phyloP scores from a whole-genome alignment of 768 basidiomycete species.

The Mycena pura region DNA sequence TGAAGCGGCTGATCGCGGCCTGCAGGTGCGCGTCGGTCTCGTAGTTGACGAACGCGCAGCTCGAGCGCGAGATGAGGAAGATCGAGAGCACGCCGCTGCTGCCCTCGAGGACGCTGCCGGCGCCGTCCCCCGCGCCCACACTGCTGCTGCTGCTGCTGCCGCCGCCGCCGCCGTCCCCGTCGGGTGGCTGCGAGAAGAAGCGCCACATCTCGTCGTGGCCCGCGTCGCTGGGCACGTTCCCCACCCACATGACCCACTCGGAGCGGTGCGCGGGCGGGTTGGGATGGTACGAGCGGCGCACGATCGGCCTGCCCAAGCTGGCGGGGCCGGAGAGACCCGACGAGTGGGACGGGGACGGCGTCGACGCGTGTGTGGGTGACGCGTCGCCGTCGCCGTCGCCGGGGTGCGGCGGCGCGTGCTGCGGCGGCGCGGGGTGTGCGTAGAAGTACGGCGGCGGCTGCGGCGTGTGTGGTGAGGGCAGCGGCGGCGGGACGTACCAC shows the following conservation, averaged over 20 bases:
- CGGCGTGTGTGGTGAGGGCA: not conserved
- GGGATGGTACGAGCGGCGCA: constrained; percentile 69
- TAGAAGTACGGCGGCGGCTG: not conserved
- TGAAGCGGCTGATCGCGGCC: constrained; percentile 73
- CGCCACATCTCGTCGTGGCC: constrained; percentile 85
- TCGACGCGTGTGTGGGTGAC: constrained; percentile 7
- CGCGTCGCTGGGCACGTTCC: constrained; percentile 87
- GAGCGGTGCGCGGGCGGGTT: constrained; percentile 77
- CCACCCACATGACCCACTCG: constrained; percentile 97
- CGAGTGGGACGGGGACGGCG: constrained; percentile 8
- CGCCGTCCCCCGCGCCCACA: not conserved
- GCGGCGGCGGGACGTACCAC: constrained; percentile 53
- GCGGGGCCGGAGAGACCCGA: constrained; percentile 9
- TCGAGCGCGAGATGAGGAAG: constrained; percentile 94
- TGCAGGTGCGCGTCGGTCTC: constrained; percentile 65
- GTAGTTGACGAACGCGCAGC: constrained; percentile 94
- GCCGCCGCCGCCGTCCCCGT: not conserved
- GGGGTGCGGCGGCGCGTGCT: constrained; percentile 1
- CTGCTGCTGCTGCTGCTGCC: not conserved
- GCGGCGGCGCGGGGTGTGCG: not conserved
- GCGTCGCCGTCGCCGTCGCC: not conserved
- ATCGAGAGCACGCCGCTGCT: constrained; percentile 72
- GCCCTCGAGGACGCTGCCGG: not conserved
- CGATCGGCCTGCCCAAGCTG: constrained; percentile 36
- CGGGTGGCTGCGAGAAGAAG: constrained; percentile 66